Percentiles rank a stretch among this genome's conserved stretches.
These are phyloP conservation scores for Sextonia rubra DNA, from an alignment of 164 flowering plant species.

Conservation along the genomic window DNA sequence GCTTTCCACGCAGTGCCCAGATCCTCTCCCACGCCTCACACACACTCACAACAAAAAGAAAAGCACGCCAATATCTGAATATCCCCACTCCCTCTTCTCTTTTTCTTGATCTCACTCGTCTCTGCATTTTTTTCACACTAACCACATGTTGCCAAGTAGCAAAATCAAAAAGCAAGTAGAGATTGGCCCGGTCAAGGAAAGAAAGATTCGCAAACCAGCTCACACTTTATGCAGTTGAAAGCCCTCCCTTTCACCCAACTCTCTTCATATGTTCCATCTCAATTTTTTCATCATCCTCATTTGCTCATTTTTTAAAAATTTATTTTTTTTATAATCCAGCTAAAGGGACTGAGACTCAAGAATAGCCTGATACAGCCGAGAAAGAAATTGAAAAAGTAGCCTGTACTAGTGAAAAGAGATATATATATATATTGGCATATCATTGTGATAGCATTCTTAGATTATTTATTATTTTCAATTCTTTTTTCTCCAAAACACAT, in stretches of 20 bases:
- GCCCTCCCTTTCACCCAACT: not conserved
- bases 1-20: not conserved
- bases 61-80: not conserved
- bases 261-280: not conserved
- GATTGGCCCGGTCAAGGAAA: not conserved
- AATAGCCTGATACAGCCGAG: too few species aligned
- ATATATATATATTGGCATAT: too few species aligned
- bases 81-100: not conserved
- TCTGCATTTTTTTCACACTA: not conserved
- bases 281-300: not conserved
- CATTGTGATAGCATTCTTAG: not conserved
- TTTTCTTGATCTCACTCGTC: not conserved
- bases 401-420: too few species aligned
- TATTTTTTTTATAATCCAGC: too few species aligned
- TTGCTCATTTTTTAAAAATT: too few species aligned
- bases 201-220: not conserved
- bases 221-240: not conserved
- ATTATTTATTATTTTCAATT: too few species aligned
- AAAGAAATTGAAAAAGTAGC: too few species aligned
- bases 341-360: too few species aligned
- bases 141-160: not conserved
- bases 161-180: not conserved
- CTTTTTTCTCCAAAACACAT: not conserved
- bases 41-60: not conserved
- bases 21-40: not conserved